Percentiles rank a stretch among this genome's conserved stretches.
Conservation (phyloP, 2,329 filamentous ascomycete genomes). For the Phialophora tarda region DNA sequence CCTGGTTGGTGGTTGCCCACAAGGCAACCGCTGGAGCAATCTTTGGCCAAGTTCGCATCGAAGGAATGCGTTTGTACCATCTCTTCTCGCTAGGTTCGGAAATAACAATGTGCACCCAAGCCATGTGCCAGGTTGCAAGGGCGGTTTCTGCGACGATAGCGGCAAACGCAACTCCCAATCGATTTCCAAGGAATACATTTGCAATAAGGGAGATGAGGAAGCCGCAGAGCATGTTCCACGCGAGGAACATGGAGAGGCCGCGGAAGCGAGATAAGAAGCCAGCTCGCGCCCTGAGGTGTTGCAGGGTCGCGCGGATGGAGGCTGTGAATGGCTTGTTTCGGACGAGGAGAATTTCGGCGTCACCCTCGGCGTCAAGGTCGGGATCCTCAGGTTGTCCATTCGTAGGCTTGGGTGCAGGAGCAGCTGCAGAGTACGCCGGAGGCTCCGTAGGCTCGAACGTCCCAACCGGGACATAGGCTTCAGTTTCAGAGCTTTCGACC, state of each 20-base stretch:
- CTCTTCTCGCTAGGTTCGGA: slow-evolving; percentile 66
- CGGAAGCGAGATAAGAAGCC: slow-evolving; percentile 73
- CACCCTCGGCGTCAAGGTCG: slow-evolving; percentile 46
- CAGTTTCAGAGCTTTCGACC: slow-evolving; percentile 65
- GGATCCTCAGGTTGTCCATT: slow-evolving; percentile 18
- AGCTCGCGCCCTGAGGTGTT: slow-evolving; percentile 66
- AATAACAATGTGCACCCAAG: slow-evolving; percentile 88
- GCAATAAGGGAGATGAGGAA: slow-evolving; percentile 55
- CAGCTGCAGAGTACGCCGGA: slow-evolving; percentile 43
- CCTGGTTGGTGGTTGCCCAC: slow-evolving; percentile 62
- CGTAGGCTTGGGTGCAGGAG: slow-evolving; percentile 40
- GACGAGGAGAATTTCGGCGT: slow-evolving; percentile 53
- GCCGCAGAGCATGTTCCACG: slow-evolving; percentile 54
- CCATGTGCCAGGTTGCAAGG: slow-evolving; percentile 71
- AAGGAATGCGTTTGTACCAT: slow-evolving; percentile 73
- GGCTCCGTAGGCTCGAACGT: slow-evolving; percentile 42
- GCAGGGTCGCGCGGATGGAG: slow-evolving; percentile 63
- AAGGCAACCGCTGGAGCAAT: slow-evolving; percentile 71
- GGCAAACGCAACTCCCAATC: slow-evolving; percentile 56
- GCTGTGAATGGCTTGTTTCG: slow-evolving; percentile 65
- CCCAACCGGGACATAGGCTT: slow-evolving; percentile 59
- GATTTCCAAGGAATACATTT: slow-evolving; percentile 49
- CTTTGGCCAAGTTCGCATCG: slow-evolving; percentile 69
- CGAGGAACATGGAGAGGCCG: slow-evolving; percentile 62
- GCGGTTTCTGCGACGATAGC: slow-evolving; percentile 65